phyloP scores from a whole-genome alignment of 176 grass and related monocot genomes.

The Musa beccarii region DNA sequence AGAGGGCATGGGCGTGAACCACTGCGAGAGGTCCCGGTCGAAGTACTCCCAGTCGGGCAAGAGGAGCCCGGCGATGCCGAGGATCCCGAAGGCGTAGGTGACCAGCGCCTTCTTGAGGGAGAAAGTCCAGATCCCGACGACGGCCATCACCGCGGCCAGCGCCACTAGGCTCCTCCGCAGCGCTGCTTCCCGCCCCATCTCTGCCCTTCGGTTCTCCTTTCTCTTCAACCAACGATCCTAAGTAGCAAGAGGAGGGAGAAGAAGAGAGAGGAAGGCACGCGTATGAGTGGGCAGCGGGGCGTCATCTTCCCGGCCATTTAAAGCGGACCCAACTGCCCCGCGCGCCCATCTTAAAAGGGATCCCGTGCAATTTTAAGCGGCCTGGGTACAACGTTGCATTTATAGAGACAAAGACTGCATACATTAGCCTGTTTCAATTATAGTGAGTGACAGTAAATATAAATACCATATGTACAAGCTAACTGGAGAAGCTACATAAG shows the following conservation, averaged over 20 bases:
- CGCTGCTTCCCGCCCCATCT: conserved; percentile 70
- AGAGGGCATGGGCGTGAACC: conserved; percentile 80
- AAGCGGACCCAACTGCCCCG: neutral
- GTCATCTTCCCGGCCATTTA: neutral
- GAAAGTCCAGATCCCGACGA: conserved; percentile 54
- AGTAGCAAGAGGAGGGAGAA: neutral
- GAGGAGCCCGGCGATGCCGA: conserved; percentile 70
- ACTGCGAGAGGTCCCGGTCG: conserved; percentile 78
- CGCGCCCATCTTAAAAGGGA: too few relatives aligned
- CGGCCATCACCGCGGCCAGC: conserved; percentile 45
- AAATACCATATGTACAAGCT: too few relatives aligned
- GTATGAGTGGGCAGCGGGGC: neutral
- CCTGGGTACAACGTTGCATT: too few relatives aligned
- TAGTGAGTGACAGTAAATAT: too few relatives aligned
- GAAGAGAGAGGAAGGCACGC: neutral
- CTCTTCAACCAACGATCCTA: neutral
- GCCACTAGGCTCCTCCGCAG: conserved; percentile 74
- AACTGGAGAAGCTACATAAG: too few relatives aligned
- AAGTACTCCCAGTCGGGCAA: conserved; percentile 99
- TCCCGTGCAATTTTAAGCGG: too few relatives aligned
- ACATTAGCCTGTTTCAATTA: too few relatives aligned
- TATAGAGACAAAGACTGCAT: too few relatives aligned
- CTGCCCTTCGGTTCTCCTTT: neutral
- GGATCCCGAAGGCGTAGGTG: conserved; percentile 70
- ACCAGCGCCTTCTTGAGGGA: conserved; percentile 65